Evolutionary conservation across 1,284 basidiomycete species (phyloP), one percentile per base, ranked within the genome.

Genomic region (Volvariella surrecta): DNA sequence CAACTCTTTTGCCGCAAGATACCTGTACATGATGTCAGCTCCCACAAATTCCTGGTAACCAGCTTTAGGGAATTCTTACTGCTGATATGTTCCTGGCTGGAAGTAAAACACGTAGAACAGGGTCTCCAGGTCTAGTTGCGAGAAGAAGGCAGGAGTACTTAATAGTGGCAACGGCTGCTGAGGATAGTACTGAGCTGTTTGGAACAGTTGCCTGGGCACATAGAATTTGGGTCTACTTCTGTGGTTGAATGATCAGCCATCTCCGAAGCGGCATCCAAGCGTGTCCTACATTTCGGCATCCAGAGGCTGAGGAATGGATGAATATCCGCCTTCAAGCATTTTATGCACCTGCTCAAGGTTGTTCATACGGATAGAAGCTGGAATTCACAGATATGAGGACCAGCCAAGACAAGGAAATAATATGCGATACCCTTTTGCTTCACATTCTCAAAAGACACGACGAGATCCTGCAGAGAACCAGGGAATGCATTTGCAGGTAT

Each of bases 101-200:
- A 92, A 99, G 70, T 99, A 99, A 68, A 99, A 99, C 59, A 99
- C 89, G 69, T 94, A 99, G 68, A 99, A 99, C 16, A 99, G 70
- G 30, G 94, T 98, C 67, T 99, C 96, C 34, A 97, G 85, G 53
- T 99, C 96, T 50, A 99, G 76, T 60, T 95, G 90, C 44, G 85
- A 74, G 64, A 96, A 98, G 43, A 98, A 76, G 20, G 77, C 81
- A 42, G 92, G 79, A 46, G 92, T 89, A 58, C 82, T 91, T 45
- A 99, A 73, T 40, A 89, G 71, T 17, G 84, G 76, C 52, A 86
- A 77, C 8, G 90, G 90, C 43, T 81, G 63, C 62, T 99, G 96
- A 32, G 96, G 94, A 63, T 99, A 99, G 66, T 96, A 97, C 16
- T 79, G 69, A n/a, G 95, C 87, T 20, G 95, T 93, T 52, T 78